A percentile compares a stretch with the other conserved stretches of the same genome.
Conservation (phyloP, 345 rosid species). For the Lepidium aucheri region DNA sequence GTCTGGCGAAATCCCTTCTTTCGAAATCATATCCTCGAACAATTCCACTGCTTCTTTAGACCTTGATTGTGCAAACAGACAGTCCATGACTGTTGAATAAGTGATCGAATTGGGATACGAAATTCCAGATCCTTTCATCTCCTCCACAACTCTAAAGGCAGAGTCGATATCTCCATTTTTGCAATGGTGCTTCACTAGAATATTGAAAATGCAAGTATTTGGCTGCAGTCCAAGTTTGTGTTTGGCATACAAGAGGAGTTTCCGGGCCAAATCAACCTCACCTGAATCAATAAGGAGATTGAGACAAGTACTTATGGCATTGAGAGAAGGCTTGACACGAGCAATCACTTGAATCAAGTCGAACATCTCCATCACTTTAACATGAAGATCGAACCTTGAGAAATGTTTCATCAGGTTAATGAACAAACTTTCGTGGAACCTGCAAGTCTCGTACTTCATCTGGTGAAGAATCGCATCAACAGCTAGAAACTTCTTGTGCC, state of each 20-base stretch:
- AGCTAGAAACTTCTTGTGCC: slow-evolving; percentile 61
- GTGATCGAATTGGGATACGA: slow-evolving; percentile 76
- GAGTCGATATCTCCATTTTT: slow-evolving; percentile 50
- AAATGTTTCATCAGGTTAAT: slow-evolving; percentile 76
- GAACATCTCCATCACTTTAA: slow-evolving; percentile 67
- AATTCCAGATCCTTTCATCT: slow-evolving; percentile 52
- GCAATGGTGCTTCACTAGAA: slow-evolving; percentile 77
- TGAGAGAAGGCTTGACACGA: slow-evolving; percentile 73
- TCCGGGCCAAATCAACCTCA: slow-evolving; percentile 42
- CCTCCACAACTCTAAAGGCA: slow-evolving; percentile 55
- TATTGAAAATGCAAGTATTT: slow-evolving; percentile 87
- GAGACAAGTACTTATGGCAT: slow-evolving; percentile 80
- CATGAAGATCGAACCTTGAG: slow-evolving; percentile 39
- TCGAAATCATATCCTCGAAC: slow-evolving; percentile 77
- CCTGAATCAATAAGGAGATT: slow-evolving; percentile 66
- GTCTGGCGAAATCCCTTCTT: slow-evolving; percentile 72
- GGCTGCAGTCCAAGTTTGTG: slow-evolving; percentile 45
- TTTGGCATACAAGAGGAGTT: slow-evolving; percentile 44
- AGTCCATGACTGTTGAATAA: slow-evolving; percentile 65
- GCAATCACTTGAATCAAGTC: slow-evolving; percentile 48
- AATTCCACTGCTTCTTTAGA: slow-evolving; percentile 62
- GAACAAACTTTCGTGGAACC: slow-evolving; percentile 67
- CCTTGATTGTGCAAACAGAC: slow-evolving; percentile 48
- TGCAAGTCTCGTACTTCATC: slow-evolving; percentile 82
- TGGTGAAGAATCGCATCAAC: slow-evolving; percentile 67